Base-by-base conservation (phyloP, 805 yeast genomes). In the Komagataella pseudopastoris region DNA sequence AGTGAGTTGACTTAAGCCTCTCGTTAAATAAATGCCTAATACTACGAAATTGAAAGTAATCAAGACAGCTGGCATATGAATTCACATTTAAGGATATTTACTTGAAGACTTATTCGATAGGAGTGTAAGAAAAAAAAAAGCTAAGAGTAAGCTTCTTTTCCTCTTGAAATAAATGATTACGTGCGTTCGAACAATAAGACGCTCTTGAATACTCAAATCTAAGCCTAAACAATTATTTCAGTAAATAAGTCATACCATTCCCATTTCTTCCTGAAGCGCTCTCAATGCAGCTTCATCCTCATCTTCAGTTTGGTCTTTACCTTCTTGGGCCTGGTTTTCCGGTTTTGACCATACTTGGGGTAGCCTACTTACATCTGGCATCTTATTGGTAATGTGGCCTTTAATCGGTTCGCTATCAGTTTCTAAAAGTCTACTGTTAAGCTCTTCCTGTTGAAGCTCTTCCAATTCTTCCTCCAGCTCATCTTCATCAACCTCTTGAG, bases 381-480 rank as follows among this genome's bases (percentile, higher is more conserved):
- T 58, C 55, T 71, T 60, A 48, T 55, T 48, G 16, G 54, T 45
- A 8, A 30, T 30, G 14, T 4, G 39, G 14, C 14, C 39, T 23
- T 55, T 57, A n/a, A 60, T 60, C 23, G 72, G 73, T 4, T 64
- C 65, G 8, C 62, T 63, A 45, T 74, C 74, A 4, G 74, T 77
- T 52, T 69, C 70, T 54, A 74, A 70, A 71, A 80, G 68, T 63
- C 74, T 75, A 49, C 71, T 76, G 55, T 84, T 85, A 52, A 79
- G 72, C 53, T 81, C 85, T 68, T 88, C 96, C 66, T 85, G 89
- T 66, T 89, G 88, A 60, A 89, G 72, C 52, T 81, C 85, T 53
- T 88, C 95, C 65, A 93, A 78, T 68, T 93, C 99, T 58, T 90
- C 96, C 60, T 90, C 93, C 63, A 91, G 79, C 67, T 93, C 99